These are phyloP conservation scores for Trypanosoma lewisi DNA, from an alignment of 208 protist species.

Conservation along the genomic window DNA sequence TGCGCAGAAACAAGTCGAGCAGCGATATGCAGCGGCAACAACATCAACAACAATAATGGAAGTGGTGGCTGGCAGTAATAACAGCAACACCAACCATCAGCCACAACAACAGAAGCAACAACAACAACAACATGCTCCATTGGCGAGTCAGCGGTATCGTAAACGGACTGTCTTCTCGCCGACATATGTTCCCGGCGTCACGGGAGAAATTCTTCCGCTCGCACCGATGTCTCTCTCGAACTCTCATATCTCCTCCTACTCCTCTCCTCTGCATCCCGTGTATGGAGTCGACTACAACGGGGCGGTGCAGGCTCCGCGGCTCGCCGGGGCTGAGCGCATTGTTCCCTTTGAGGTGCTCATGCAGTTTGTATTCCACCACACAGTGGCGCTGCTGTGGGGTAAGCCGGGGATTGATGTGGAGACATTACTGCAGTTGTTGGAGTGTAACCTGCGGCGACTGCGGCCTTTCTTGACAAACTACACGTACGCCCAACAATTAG, in stretches of 20 bases:
- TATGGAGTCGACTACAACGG: not conserved
- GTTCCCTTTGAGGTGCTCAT: slow-evolving; percentile 67
- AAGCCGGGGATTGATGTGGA: slow-evolving; percentile 57
- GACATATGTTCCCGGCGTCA: not conserved
- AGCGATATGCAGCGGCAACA: not conserved
- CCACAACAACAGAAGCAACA: not conserved
- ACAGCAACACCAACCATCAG: not conserved
- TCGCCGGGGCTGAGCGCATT: slow-evolving; percentile 21
- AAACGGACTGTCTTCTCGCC: slow-evolving; percentile 14
- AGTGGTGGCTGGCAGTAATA: too few relatives aligned
- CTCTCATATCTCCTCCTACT: not conserved
- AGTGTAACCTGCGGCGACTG: slow-evolving; percentile 75
- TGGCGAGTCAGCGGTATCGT: slow-evolving; percentile 13
- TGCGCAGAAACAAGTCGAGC: not conserved
- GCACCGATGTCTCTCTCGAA: not conserved
- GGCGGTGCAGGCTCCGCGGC: not conserved
- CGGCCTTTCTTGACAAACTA: slow-evolving; percentile 55
- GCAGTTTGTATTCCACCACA: slow-evolving; percentile 72
- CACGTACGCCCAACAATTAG: slow-evolving; percentile 40
- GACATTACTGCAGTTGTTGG: slow-evolving; percentile 57
- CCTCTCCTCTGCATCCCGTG: not conserved
- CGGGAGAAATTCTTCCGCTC: not conserved
- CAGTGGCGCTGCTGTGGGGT: slow-evolving; percentile 69
- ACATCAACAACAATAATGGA: not conserved
- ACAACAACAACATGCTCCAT: not conserved